Conservation (phyloP, 805 yeast genomes). For the Isabelozyma pseudorhagii region DNA sequence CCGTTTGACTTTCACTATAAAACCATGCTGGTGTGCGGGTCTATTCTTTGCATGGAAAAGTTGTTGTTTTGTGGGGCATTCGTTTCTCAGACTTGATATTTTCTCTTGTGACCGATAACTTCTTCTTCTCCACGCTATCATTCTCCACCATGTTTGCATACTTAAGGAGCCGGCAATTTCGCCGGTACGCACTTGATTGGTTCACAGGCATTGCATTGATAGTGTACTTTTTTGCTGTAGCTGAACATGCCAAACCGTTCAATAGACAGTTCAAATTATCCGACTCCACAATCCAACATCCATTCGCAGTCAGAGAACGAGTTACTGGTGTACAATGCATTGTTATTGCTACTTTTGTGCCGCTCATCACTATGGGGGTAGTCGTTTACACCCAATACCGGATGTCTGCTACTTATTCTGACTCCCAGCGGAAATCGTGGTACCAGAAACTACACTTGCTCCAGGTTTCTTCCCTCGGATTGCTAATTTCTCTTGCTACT, state of each 20-base stretch:
- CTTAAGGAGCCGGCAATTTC: slow-evolving; percentile 2
- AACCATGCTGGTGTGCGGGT: no score
- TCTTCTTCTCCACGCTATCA: neutral
- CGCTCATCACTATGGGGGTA: slow-evolving; percentile 16
- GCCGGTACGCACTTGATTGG: slow-evolving; percentile 25
- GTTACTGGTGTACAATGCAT: slow-evolving; percentile 29
- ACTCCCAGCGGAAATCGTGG: neutral
- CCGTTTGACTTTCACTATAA: no score
- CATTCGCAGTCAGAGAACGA: slow-evolving; percentile 28
- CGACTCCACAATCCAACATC: slow-evolving; percentile 33
- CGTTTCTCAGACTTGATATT: neutral
- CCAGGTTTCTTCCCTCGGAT: slow-evolving; percentile 29
- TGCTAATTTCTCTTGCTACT: slow-evolving; percentile 22
- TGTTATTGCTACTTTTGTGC: slow-evolving; percentile 22
- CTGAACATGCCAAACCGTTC: slow-evolving; percentile 33
- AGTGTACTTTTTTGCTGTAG: slow-evolving; percentile 23
- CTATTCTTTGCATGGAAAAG: neutral
- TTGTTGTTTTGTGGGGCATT: neutral
- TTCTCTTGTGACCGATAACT: neutral
- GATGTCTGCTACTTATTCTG: neutral
- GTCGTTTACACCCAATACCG: slow-evolving; percentile 5
- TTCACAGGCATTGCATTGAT: slow-evolving; percentile 17
- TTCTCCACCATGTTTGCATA: neutral
- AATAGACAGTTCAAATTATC: slow-evolving; percentile 29
- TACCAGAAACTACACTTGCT: slow-evolving; percentile 14